Evolutionary conservation across 78 protist species (phyloP).

Genomic region (Protostelium mycophagum): DNA sequence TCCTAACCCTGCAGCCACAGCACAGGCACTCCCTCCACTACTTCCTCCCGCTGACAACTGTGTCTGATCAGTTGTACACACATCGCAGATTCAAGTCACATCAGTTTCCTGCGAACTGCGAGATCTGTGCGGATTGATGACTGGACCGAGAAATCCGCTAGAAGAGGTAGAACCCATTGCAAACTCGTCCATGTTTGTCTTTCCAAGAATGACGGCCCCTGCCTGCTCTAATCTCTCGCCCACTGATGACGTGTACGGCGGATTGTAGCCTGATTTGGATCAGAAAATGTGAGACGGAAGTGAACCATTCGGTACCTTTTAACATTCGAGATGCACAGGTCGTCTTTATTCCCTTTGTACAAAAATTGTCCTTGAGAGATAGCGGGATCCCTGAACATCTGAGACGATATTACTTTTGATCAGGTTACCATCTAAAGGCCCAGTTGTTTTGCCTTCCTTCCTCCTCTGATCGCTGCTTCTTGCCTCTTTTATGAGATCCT

Average conservation of each 20-base stretch:
- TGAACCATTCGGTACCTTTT: neutral
- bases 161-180: conserved; percentile 73
- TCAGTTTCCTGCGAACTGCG: neutral
- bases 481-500: neutral
- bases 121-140: conserved; percentile 31
- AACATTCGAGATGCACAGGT: conserved; percentile 72
- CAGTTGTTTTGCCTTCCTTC: neutral
- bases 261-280: conserved; percentile 38
- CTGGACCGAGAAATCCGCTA: neutral
- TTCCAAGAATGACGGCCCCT: conserved; percentile 83
- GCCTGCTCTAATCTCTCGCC: conserved; percentile 24
- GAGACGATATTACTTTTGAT: neutral
- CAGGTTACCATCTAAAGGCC: neutral
- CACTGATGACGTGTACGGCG: conserved; percentile 72
- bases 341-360: conserved; percentile 40
- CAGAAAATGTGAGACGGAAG: neutral
- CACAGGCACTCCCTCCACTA: conserved; percentile 65
- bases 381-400: conserved; percentile 64
- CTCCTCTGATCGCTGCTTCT: neutral
- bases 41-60: conserved; percentile 67
- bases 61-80: neutral
- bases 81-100: neutral
- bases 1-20: conserved; percentile 31
- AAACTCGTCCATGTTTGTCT: conserved; percentile 89
- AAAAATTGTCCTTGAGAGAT: conserved; percentile 74